Evolutionary conservation across 441 rosid genomes (phyloP).

Genomic region (Euphorbia corollata): DNA sequence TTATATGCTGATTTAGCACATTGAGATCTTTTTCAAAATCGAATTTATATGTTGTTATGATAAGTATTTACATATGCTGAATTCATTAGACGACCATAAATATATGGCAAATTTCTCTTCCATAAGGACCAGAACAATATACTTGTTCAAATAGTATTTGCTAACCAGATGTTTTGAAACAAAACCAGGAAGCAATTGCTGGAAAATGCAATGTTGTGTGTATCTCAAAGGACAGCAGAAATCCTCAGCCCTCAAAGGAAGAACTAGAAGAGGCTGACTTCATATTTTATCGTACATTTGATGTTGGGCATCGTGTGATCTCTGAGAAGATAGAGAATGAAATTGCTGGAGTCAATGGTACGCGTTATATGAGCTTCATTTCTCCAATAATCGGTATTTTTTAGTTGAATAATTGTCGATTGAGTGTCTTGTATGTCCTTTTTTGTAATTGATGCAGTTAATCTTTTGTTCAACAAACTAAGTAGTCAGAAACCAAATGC

Average conservation of each 20-base stretch:
- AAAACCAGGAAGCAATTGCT: slow-evolving; percentile 64
- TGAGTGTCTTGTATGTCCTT: slow-evolving; percentile 19
- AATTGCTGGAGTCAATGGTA: slow-evolving; percentile 61
- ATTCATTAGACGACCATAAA: not conserved
- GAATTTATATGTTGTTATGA: not conserved
- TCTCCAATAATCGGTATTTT: slow-evolving; percentile 12
- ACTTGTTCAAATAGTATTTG: not conserved
- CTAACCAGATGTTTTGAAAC: slow-evolving; percentile 5
- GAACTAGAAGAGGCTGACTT: slow-evolving; percentile 51
- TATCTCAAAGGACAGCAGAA: slow-evolving; percentile 62
- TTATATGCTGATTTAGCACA: not conserved
- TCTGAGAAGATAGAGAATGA: slow-evolving; percentile 48
- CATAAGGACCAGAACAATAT: not conserved
- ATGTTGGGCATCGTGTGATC: slow-evolving; percentile 41
- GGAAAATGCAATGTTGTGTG: slow-evolving; percentile 82
- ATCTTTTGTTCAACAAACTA: slow-evolving; percentile 47
- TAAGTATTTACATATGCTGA: not conserved
- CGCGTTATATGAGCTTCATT: slow-evolving; percentile 18
- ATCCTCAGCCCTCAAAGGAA: slow-evolving; percentile 48
- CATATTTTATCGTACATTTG: slow-evolving; percentile 60
- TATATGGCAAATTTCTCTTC: not conserved
- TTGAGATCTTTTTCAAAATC: not conserved
- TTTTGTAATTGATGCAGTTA: slow-evolving; percentile 47
- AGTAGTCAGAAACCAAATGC: slow-evolving; percentile 23
- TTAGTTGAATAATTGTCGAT: slow-evolving; percentile 18